Conservation (phyloP, 495 filamentous ascomycete species). For the Neurospora pannonica region DNA sequence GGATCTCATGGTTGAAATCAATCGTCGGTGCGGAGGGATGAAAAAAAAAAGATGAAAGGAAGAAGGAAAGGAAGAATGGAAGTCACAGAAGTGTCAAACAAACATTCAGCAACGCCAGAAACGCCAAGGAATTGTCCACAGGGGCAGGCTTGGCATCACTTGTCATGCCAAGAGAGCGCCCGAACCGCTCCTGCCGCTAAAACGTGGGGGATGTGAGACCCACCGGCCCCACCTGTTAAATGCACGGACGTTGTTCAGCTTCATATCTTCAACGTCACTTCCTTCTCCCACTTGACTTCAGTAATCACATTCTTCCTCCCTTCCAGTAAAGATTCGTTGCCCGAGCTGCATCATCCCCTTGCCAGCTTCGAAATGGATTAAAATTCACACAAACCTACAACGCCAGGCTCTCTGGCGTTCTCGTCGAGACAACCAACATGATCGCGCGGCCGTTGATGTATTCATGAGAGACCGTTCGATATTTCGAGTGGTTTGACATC, state of each 20-base stretch:
- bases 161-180: not conserved
- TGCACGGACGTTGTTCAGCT: not conserved
- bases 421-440: not conserved
- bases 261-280: not conserved
- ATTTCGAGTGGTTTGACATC: not conserved
- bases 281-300: not conserved
- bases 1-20: not conserved
- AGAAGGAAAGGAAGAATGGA: not conserved
- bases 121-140: not conserved
- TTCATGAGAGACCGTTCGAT: not conserved
- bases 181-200: not conserved
- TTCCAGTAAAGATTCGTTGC: not conserved
- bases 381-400: not conserved
- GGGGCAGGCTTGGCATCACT: not conserved
- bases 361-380: not conserved
- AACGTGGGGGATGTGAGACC: not conserved
- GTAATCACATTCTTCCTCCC: not conserved
- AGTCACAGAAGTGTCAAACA: not conserved
- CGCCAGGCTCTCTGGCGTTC: not conserved
- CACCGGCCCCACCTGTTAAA: not conserved
- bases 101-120: not conserved
- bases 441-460: not conserved
- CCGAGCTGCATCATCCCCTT: not conserved
- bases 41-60: not conserved
- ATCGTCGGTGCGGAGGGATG: not conserved